Evolutionary conservation across 1,139 yeast genomes (phyloP), one percentile per base, ranked within the genome.

Genomic region (Maudiozyma humilis): DNA sequence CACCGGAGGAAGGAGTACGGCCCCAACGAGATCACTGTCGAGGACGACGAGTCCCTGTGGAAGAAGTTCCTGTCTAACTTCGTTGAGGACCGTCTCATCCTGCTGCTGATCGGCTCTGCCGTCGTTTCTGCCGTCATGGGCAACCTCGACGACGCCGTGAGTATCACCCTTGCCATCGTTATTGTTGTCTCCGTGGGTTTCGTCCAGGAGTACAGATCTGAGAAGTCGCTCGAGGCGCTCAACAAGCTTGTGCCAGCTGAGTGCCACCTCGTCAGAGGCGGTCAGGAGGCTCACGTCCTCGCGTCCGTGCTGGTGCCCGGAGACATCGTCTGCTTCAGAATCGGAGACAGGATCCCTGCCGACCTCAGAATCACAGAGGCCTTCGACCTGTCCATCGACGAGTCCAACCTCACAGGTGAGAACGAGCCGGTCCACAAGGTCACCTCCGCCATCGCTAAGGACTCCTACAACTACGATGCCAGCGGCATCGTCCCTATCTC

Each of bases 271-370:
- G 82, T 94, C 10, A 75, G 98, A 65, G 82, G 79, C 53, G 87
- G 87, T 13, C 73, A 75, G 49, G 76, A 84, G 12, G 79, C 82
- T 38, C 77, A 81, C n/a, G 88, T 86, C 2, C 69, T 88, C 53
- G 97, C 97, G 0, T 75, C 88, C 1, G 75, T 77, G 39, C 74
- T 91, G 51, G 97, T 91, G 25, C 97, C 97, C 2, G 97, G 97
- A 42, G 97, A 91, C 63, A 67, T 91, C 59, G 94, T 91, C 34
- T 84, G 81, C 59, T 85, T 91, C 56, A 65, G 79, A 36, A 91
- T 87, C 46, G 98, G 98, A 54, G 98, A 91, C 64, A 74, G 96
- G 51, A 82, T 91, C 43, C 97, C 98, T 1, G 97, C 97, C 0
- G 97, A 91, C 64, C 68, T 89, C 36, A 75, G 97, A 57, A 71